phyloP scores from a whole-genome alignment of 1,139 yeast genomes.

The Nakaseomyces kungkrabaensis region DNA sequence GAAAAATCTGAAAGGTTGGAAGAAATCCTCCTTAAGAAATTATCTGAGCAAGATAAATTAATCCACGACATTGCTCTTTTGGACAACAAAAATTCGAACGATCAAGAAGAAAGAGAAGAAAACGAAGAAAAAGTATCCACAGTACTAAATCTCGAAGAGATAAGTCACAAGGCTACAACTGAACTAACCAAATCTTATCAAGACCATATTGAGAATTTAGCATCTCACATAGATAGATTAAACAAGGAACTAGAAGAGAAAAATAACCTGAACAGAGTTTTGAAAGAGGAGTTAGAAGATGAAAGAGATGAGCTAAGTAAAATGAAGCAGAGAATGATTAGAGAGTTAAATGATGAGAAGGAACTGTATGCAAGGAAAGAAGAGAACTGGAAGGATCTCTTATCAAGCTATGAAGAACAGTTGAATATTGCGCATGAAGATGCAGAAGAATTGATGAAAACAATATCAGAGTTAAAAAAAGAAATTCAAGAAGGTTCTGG shows the following conservation, averaged over 20 bases:
- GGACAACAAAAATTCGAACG: not conserved
- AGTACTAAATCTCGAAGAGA: conserved; percentile 6
- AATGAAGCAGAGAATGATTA: conserved; percentile 13
- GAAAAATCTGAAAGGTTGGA: conserved; percentile 16
- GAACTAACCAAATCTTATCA: conserved; percentile 16
- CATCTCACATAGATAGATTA: conserved; percentile 10
- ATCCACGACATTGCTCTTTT: conserved; percentile 10
- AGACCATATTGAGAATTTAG: conserved; percentile 15
- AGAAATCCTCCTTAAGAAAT: conserved; percentile 12
- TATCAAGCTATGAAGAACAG: conserved; percentile 28
- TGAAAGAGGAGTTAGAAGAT: conserved; percentile 14
- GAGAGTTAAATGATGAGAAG: conserved; percentile 13
- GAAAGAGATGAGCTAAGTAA: conserved; percentile 12
- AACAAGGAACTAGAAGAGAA: conserved; percentile 12
- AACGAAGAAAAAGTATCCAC: not conserved
- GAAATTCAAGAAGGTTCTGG: conserved; percentile 24
- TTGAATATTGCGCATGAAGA: conserved; percentile 26
- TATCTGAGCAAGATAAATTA: conserved; percentile 16
- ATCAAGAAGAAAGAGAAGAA: not conserved
- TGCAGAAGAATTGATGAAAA: conserved; percentile 14
- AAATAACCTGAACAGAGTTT: conserved; percentile 17
- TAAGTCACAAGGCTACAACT: conserved; percentile 29
- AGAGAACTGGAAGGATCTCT: conserved; percentile 33
- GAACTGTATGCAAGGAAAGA: conserved; percentile 19
- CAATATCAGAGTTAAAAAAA: conserved; percentile 21